These are phyloP conservation scores for Phyllostachys edulis DNA, from an alignment of 176 grass and related monocot genomes.

Conservation along the genomic window DNA sequence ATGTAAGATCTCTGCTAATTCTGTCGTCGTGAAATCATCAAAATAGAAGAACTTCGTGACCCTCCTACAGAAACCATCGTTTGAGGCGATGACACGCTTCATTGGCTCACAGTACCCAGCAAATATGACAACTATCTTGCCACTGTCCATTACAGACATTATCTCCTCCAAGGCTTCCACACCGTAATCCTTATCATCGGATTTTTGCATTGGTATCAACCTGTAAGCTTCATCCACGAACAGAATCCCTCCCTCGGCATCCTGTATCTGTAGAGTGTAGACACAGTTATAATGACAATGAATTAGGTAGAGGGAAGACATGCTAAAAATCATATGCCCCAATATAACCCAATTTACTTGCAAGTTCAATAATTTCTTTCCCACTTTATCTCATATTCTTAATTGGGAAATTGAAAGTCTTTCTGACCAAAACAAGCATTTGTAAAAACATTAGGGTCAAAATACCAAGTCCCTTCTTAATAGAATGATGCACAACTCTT, in stretches of 20 bases:
- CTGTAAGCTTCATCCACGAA: slow-evolving; percentile 98
- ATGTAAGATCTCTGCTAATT: slow-evolving; percentile 82
- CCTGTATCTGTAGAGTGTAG: slow-evolving; percentile 61
- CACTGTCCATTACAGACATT: slow-evolving; percentile 95
- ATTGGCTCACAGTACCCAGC: slow-evolving; percentile 90
- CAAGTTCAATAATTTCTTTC: neutral
- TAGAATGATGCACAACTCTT: too few relatives aligned
- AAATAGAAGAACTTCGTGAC: slow-evolving; percentile 91
- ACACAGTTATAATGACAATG: neutral
- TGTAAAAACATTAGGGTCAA: neutral
- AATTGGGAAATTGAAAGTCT: neutral
- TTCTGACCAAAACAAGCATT: slow-evolving; percentile 8
- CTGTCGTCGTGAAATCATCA: slow-evolving; percentile 68
- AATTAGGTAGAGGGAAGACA: neutral
- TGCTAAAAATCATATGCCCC: neutral
- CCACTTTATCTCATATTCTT: neutral
- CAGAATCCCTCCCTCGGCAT: slow-evolving; percentile 87
- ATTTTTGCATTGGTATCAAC: slow-evolving; percentile 83
- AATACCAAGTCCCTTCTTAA: neutral
- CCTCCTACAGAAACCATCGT: slow-evolving; percentile 89
- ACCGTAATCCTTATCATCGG: slow-evolving; percentile 96
- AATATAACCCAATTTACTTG: neutral
- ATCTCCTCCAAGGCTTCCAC: slow-evolving; percentile 98
- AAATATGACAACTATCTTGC: slow-evolving; percentile 87
- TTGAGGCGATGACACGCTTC: slow-evolving; percentile 86